Percentiles rank a stretch among this genome's conserved stretches.
Evolutionary conservation across 805 yeast species (phyloP).

Genomic region (Wickerhamomyces kurtzmanii): DNA sequence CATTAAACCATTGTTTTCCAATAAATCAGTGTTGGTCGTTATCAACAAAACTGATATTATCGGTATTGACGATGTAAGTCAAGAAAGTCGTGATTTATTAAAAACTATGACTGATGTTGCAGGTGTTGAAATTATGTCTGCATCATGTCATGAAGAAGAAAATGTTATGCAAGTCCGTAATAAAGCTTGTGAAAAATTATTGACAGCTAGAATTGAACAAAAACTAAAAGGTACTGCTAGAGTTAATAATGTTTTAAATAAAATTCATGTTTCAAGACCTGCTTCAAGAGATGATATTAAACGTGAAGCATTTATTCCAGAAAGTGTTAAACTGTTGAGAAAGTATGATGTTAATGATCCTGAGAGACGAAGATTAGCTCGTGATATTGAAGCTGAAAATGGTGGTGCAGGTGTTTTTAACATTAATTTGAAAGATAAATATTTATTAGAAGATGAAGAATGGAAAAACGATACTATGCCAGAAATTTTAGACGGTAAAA

Average conservation of each 20-base stretch:
- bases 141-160: conserved; percentile 91
- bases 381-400: conserved; percentile 86
- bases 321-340: conserved; percentile 44
- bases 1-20: conserved; percentile 94
- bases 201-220: conserved; percentile 93
- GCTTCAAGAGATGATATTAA: conserved; percentile 77
- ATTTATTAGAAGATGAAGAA: conserved; percentile 86
- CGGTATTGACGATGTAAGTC: conserved; percentile 72
- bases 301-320: conserved; percentile 79
- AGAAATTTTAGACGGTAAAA: conserved; percentile 90
- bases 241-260: conserved; percentile 81
- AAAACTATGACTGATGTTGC: conserved; percentile 53
- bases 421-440: conserved; percentile 86
- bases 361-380: conserved; percentile 68
- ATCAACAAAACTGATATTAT: conserved; percentile 92
- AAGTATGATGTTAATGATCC: conserved; percentile 79
- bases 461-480: conserved; percentile 99
- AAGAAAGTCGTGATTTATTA: conserved; percentile 63
- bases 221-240: conserved; percentile 90
- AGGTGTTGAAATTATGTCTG: conserved; percentile 86
- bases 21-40: conserved; percentile 92
- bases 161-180: conserved; percentile 94
- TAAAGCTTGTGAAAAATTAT: conserved; percentile 92
- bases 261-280: conserved; percentile 92
- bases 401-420: conserved; percentile 99